Evolutionary conservation across 306 rosid genomes (phyloP).

Genomic region (Vigna radiata): DNA sequence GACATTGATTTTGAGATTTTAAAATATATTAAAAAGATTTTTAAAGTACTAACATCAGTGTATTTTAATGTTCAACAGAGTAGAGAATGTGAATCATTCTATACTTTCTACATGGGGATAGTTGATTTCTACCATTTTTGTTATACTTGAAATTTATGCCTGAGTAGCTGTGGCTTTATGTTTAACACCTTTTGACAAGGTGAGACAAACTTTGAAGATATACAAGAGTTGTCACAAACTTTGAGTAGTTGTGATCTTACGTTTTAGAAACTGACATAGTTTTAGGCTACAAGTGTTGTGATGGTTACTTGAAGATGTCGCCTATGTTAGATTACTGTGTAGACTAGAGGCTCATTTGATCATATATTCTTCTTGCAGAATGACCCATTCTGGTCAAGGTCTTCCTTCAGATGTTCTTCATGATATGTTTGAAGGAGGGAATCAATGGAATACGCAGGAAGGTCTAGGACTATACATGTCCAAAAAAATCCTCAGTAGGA

Average conservation of each 20-base stretch:
- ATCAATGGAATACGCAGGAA: constrained; percentile 68
- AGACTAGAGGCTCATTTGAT: constrained; percentile 18
- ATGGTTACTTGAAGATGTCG: constrained; percentile 1
- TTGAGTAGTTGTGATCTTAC: too few relatives aligned
- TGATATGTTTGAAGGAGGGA: constrained; percentile 70
- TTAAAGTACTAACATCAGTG: too few relatives aligned
- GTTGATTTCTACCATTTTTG: constrained; percentile 20
- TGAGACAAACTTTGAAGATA: neutral
- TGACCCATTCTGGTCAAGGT: constrained; percentile 77
- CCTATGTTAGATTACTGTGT: neutral
- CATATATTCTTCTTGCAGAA: constrained; percentile 54
- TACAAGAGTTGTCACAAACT: too few relatives aligned
- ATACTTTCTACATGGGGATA: neutral
- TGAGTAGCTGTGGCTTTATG: neutral
- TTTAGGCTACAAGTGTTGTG: constrained; percentile 12
- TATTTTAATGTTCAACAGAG: too few relatives aligned
- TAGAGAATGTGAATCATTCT: neutral
- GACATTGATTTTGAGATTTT: too few relatives aligned
- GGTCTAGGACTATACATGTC: constrained; percentile 73
- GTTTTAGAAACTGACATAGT: neutral
- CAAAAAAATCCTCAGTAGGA: constrained; percentile 71
- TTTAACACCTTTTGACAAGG: neutral
- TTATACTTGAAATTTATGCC: neutral
- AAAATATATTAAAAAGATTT: too few relatives aligned
- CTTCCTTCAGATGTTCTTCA: constrained; percentile 63